phyloP scores from a whole-genome alignment of 2,329 filamentous ascomycete species.

The Raffaelea albimanens region DNA sequence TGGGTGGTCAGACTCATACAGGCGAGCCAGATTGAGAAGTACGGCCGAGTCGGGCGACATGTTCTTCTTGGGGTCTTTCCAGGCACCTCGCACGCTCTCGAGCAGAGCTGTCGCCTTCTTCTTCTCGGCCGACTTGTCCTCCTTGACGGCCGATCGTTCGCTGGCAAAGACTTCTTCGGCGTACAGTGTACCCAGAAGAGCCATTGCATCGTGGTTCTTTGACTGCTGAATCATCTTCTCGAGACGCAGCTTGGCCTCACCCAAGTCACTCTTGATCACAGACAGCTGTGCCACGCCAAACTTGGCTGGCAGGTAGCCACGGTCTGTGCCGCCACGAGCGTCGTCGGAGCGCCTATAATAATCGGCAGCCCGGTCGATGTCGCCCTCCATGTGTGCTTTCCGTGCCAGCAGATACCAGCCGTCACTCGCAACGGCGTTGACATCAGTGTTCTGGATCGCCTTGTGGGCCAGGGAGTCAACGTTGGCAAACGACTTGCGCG shows the following conservation, averaged over 20 bases:
- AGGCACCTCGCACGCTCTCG: conserved; percentile 74
- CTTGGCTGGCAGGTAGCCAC: conserved; percentile 86
- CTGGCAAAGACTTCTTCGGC: conserved; percentile 87
- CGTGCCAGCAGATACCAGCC: conserved; percentile 92
- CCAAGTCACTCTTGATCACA: conserved; percentile 72
- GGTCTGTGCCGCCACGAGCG: conserved; percentile 82
- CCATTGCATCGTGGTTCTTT: conserved; percentile 81
- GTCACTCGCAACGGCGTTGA: conserved; percentile 93
- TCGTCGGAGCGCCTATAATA: conserved; percentile 88
- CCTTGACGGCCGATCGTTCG: conserved; percentile 54
- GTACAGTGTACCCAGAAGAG: conserved; percentile 80
- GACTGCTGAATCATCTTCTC: conserved; percentile 90
- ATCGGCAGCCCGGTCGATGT: conserved; percentile 66
- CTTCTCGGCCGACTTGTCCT: conserved; percentile 76
- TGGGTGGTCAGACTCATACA: conserved; percentile 78
- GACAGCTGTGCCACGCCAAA: conserved; percentile 88
- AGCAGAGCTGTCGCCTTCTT: conserved; percentile 81
- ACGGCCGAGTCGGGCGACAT: conserved; percentile 75
- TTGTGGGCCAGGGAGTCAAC: conserved; percentile 83
- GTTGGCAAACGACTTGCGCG: conserved; percentile 68
- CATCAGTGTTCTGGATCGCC: conserved; percentile 90
- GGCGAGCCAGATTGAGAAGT: conserved; percentile 78
- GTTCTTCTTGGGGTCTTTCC: conserved; percentile 89
- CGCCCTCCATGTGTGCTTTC: conserved; percentile 78
- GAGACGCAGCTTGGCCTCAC: conserved; percentile 84